phyloP scores from a whole-genome alignment of 2,329 filamentous ascomycete genomes.

The Thielaviopsis euricoi region DNA sequence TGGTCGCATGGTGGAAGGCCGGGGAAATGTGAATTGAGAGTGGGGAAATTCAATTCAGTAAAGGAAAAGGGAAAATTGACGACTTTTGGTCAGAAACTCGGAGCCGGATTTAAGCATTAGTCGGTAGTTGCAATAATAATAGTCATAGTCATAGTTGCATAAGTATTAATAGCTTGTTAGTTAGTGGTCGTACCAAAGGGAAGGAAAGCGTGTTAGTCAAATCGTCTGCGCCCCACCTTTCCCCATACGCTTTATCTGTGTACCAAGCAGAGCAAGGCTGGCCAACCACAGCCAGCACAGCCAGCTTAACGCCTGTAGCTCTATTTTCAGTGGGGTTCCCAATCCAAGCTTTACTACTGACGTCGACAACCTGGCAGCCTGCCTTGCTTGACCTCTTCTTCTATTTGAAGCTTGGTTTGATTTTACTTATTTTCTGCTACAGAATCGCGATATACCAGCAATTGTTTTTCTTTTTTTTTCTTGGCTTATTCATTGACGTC shows the following conservation, averaged over 20 bases:
- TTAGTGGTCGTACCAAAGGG: too few relatives aligned
- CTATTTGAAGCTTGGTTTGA: background rate
- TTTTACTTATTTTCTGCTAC: background rate
- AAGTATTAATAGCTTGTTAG: too few relatives aligned
- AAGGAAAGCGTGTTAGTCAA: too few relatives aligned
- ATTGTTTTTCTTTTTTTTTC: background rate
- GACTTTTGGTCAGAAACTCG: too few relatives aligned
- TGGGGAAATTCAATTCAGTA: background rate
- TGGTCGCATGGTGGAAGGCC: slow-evolving; percentile 20
- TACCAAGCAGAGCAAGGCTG: background rate
- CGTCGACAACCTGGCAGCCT: background rate
- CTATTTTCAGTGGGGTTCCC: too few relatives aligned
- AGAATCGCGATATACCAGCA: background rate
- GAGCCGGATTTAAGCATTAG: too few relatives aligned
- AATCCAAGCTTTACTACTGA: background rate
- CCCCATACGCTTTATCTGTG: background rate
- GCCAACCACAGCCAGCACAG: background rate
- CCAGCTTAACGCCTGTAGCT: too few relatives aligned
- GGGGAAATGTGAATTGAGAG: background rate
- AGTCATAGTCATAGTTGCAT: too few relatives aligned
- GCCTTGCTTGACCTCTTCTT: background rate
- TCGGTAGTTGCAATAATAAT: too few relatives aligned
- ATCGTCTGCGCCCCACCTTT: background rate
- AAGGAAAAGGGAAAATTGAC: too few relatives aligned
- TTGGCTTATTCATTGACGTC: too few relatives aligned